Evolutionary conservation across 768 basidiomycete genomes (phyloP), one percentile per base, ranked within the genome.

Genomic region (Daedaleopsis nitida): DNA sequence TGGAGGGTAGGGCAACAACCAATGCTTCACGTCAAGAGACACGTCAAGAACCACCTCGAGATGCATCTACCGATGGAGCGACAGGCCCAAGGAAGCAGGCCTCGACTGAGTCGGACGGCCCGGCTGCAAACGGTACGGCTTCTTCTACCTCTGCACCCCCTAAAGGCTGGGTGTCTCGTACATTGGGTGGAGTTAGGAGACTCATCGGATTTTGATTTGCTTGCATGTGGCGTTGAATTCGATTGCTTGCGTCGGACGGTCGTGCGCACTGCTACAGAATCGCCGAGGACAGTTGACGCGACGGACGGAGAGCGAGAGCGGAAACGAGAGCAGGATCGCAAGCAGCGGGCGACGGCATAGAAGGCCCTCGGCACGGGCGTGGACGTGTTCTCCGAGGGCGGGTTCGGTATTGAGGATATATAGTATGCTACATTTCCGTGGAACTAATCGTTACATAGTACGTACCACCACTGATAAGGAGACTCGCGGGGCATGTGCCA

Each of bases 81-180:
- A 61, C 66, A 56, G 53, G 67, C n/a, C 48, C 69, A 61, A 61
- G 49, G 58, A 58, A 55, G 47, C 65, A 48, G 56, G 65, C 63
- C 47, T 60, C 64, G 60, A 70, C 65, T 23, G 59, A 64, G 64
- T 64, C 69, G 69, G 66, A 68, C 49, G 52, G 62, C 59, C 68
- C 72, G 27, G 27, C 27, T 76, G 79, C 86, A 73, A 88, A 91
- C 73, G 91, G 91, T 92, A 89, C 85, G 91, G 77, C 70, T 76
- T 81, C 82, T 80, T 89, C 88, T 78, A 76, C 81, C 71, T 76
- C 82, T 73, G 77, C 86, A 61, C 75, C 83, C 71, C 77, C 79
- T 70, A 83, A 81, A 77, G 81, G 83, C 68, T 89, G 88, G 89
- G 76, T 86, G 74, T 85, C 85, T 83, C 84, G 86, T 73, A 77